Conservation (phyloP, 495 filamentous ascomycete species). For the Annulohypoxylon maeteangense region DNA sequence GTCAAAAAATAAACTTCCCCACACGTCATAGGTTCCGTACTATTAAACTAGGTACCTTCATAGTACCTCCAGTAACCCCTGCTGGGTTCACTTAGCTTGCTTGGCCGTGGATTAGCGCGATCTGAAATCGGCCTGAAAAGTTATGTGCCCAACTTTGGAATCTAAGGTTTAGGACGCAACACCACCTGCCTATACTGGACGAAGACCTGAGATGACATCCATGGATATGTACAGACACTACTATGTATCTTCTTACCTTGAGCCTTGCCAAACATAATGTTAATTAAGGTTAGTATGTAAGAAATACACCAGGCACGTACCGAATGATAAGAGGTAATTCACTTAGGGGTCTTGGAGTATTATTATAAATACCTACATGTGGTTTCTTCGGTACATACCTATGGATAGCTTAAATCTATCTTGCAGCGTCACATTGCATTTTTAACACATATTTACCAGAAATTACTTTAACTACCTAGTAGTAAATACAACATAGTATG, state of each 20-base stretch:
- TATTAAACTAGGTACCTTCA: too few relatives aligned
- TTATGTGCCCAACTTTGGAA: conserved; percentile 20
- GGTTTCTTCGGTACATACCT: not conserved
- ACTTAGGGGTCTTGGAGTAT: not conserved
- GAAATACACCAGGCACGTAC: too few relatives aligned
- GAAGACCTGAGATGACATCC: not conserved
- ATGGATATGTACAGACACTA: too few relatives aligned
- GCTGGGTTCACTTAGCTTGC: not conserved
- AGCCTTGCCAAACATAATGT: not conserved
- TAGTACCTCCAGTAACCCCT: conserved; percentile 11
- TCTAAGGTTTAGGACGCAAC: not conserved
- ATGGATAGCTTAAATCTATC: not conserved
- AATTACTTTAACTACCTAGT: conserved; percentile 6
- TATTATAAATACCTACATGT: not conserved
- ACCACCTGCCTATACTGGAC: conserved; percentile 21
- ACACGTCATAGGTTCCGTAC: conserved; percentile 43
- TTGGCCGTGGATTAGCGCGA: conserved; percentile 21
- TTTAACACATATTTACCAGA: conserved; percentile 17
- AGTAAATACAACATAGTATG: too few relatives aligned
- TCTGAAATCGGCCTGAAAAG: conserved; percentile 10
- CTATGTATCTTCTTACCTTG: not conserved
- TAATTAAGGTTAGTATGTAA: not conserved
- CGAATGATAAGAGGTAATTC: too few relatives aligned
- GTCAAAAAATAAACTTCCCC: conserved; percentile 39
- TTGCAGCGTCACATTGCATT: conserved; percentile 34